A percentile compares a stretch with the other conserved stretches of the same genome.
Conservation (phyloP, 148 eudicot species). For the Arbutus unedo region DNA sequence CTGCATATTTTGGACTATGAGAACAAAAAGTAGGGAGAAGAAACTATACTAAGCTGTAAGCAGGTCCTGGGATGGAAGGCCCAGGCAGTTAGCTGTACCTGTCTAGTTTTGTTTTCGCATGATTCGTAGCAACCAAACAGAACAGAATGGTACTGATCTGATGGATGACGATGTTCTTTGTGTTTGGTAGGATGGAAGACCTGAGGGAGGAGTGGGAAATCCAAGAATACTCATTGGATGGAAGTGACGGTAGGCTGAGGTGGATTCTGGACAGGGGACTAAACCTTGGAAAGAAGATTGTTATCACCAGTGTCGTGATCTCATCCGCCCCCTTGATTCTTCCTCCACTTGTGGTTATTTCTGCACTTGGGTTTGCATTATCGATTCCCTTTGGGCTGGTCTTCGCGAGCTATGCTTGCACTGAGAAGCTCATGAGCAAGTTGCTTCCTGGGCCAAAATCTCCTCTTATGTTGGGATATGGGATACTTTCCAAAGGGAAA, state of each 20-base stretch:
- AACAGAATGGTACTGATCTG: not conserved
- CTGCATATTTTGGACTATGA: too few species aligned
- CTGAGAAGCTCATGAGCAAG: constrained; percentile 64
- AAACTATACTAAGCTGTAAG: not conserved
- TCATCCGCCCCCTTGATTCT: constrained; percentile 69
- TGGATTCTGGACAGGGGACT: constrained; percentile 48
- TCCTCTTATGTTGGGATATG: constrained; percentile 13
- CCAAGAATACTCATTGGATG: constrained; percentile 17
- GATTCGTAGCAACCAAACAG: not conserved
- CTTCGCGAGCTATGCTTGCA: constrained; percentile 54
- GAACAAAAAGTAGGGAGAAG: not conserved
- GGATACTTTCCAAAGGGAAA: constrained; percentile 17
- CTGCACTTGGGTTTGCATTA: constrained; percentile 58
- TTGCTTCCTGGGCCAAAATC: constrained; percentile 41
- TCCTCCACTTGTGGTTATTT: constrained; percentile 62
- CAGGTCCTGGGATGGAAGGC: not conserved
- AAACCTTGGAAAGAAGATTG: constrained; percentile 55
- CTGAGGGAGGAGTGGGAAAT: constrained; percentile 29
- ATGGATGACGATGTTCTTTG: not conserved
- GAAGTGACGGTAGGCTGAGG: constrained; percentile 18
- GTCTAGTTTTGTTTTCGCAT: not conserved
- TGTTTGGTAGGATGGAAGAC: constrained; percentile 41
- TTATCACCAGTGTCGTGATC: constrained; percentile 45
- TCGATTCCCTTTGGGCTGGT: constrained; percentile 61
- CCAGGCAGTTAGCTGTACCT: not conserved